Base-by-base conservation (phyloP, 441 rosid genomes). In the Pelargonium cotyledonis region DNA sequence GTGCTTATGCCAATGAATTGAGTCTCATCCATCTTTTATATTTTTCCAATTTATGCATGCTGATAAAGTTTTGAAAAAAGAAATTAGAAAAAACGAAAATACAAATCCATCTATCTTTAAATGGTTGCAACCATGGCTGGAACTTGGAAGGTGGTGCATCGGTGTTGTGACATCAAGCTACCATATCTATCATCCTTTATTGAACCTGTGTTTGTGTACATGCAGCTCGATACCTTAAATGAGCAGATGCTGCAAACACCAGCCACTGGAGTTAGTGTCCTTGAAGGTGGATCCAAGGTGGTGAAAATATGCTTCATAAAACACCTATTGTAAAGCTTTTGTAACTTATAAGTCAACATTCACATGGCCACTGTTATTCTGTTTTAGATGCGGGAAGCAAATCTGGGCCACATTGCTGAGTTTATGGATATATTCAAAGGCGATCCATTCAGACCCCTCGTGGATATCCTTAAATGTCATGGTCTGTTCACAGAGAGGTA, bases 171-270 rank as follows among this genome's bases (percentile, higher is more conserved):
- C 23, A 53, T 66, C 64, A 35, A 38, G 26, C 63, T 69, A 55
- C 11, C 8, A 44, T 63, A 41, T 29, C 31, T 26, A 26, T 26
- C 31, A 26, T 26, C 3, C 31, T 26, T 26, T 26, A 1, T 26
- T 26, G 31, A 26, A 26, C 3, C 31, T 2, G 31, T 26, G 31
- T 12, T 61, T 68, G 46, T 76, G 35, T 57, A 68, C 21, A 15
- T 81, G 85, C 88, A 91, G 96, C 82, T 94, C 80, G 98, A 94
- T 79, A 78, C 74, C 68, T 72, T 87, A 76, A 91, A 94, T 70
- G 97, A 94, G 85, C 82, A 79, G 82, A 75, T 87, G 60, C 82
- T 87, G 72, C 67, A 62, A 67, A 62, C 67, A 78, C 77, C 81
- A 70, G 74, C 72, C 0, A 73, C 66, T 70, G 79, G 75, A 62